These are phyloP conservation scores for Diplotaxis tenuifolia DNA, from an alignment of 345 rosid species.

Conservation along the genomic window DNA sequence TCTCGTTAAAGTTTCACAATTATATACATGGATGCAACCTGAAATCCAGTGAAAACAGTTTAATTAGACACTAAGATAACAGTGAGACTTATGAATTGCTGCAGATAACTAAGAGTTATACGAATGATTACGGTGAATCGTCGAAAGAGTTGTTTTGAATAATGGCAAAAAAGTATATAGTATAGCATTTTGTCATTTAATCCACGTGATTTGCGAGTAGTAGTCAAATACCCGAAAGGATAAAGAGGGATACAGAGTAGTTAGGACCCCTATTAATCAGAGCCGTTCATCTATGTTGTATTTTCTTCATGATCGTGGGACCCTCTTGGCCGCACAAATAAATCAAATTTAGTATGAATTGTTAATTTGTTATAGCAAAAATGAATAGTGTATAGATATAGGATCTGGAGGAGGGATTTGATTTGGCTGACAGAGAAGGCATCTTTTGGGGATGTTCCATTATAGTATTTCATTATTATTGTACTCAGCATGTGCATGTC, in stretches of 20 bases:
- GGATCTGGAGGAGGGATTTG: conserved; percentile 25
- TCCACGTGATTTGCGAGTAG: conserved; percentile 29
- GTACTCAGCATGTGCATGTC: conserved; percentile 37
- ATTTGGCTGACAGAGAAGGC: conserved; percentile 32
- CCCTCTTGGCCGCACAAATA: conserved; percentile 1
- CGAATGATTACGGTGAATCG: neutral
- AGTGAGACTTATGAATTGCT: neutral
- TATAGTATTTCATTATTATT: conserved; percentile 18
- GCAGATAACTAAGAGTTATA: neutral
- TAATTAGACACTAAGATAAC: neutral
- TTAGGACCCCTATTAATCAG: conserved; percentile 8
- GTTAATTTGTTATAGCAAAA: neutral
- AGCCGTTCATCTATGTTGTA: conserved; percentile 24
- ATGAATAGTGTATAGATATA: neutral
- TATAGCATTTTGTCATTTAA: conserved; percentile 16
- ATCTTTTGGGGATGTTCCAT: conserved; percentile 41
- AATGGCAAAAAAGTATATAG: neutral
- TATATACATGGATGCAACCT: neutral
- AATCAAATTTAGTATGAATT: neutral
- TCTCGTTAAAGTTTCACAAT: neutral
- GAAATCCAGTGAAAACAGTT: neutral
- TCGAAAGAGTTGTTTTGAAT: neutral
- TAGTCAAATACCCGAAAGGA: conserved; percentile 21
- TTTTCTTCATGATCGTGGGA: conserved; percentile 13
- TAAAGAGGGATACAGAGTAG: conserved; percentile 15